Evolutionary conservation across 805 yeast genomes (phyloP).

Genomic region (Lachancea kluyveri): DNA sequence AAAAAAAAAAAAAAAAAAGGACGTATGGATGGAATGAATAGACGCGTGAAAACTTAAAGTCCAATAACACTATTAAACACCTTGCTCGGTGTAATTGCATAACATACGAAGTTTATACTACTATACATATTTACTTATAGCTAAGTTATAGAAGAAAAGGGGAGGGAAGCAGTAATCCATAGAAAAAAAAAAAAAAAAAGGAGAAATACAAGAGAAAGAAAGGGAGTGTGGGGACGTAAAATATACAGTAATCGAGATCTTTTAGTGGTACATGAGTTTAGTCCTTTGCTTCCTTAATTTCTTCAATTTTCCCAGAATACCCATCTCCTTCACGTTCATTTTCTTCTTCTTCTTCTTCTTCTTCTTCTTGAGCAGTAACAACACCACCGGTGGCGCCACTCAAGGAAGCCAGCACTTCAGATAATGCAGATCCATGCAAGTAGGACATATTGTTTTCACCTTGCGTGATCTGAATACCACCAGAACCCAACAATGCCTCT

Average conservation of each 20-base stretch:
- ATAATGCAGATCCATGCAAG: constrained; percentile 55
- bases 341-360: constrained; percentile 19
- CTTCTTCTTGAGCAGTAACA: constrained; percentile 12
- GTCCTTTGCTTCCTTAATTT: constrained; percentile 9
- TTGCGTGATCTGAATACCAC: constrained; percentile 29
- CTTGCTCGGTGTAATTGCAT: too few relatives aligned
- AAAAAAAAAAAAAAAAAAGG: neutral
- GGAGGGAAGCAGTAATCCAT: too few relatives aligned
- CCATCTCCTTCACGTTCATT: constrained; percentile 7
- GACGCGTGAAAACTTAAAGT: neutral
- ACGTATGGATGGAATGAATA: neutral
- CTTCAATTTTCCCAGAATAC: constrained; percentile 11
- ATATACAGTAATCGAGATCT: too few relatives aligned
- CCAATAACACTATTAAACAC: neutral
- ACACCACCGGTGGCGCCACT: constrained; percentile 33
- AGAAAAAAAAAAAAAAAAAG: too few relatives aligned
- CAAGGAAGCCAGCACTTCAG: constrained; percentile 52
- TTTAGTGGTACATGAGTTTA: too few relatives aligned
- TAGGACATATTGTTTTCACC: constrained; percentile 58
- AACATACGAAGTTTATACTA: too few relatives aligned
- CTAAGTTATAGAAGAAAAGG: too few relatives aligned
- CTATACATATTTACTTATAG: too few relatives aligned
- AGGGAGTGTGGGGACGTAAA: too few relatives aligned
- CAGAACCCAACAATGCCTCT: constrained; percentile 26
- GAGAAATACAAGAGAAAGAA: too few relatives aligned